Evolutionary conservation across 805 yeast species (phyloP).

Genomic region (Metschnikowia amazonensis): DNA sequence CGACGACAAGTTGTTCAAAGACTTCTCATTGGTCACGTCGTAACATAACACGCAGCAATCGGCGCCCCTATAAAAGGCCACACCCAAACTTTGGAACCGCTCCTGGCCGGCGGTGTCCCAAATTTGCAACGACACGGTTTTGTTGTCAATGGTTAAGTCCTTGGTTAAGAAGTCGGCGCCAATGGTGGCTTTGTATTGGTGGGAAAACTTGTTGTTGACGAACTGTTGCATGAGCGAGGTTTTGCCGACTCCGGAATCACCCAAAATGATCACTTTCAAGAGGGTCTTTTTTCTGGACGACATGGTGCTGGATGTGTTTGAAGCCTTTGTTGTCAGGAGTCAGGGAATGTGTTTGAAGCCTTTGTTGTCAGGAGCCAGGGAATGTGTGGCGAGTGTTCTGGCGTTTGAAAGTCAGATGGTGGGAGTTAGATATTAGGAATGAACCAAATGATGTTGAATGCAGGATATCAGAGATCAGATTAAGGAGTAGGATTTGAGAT

Average conservation of each 20-base stretch:
- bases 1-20: conserved; percentile 80
- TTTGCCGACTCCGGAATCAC: conserved; percentile 97
- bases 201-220: conserved; percentile 89
- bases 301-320: conserved; percentile 29
- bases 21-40: conserved; percentile 92
- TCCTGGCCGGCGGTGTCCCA: conserved; percentile 55
- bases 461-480: too few relatives aligned
- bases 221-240: conserved; percentile 96
- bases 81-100: conserved; percentile 93
- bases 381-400: too few relatives aligned
- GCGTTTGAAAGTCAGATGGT: too few relatives aligned
- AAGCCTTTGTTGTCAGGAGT: background rate
- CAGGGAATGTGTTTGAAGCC: too few relatives aligned
- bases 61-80: conserved; percentile 96
- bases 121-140: conserved; percentile 74
- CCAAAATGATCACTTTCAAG: conserved; percentile 83
- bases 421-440: too few relatives aligned
- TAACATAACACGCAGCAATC: conserved; percentile 96
- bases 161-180: conserved; percentile 97
- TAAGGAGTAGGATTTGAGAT: too few relatives aligned
- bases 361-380: too few relatives aligned
- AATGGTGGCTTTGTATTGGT: conserved; percentile 95
- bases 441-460: too few relatives aligned
- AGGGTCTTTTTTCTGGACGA: conserved; percentile 70
- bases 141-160: conserved; percentile 82